These are phyloP conservation scores for Trichoderma cornu-damae DNA, from an alignment of 2,329 filamentous ascomycete species.

Conservation along the genomic window DNA sequence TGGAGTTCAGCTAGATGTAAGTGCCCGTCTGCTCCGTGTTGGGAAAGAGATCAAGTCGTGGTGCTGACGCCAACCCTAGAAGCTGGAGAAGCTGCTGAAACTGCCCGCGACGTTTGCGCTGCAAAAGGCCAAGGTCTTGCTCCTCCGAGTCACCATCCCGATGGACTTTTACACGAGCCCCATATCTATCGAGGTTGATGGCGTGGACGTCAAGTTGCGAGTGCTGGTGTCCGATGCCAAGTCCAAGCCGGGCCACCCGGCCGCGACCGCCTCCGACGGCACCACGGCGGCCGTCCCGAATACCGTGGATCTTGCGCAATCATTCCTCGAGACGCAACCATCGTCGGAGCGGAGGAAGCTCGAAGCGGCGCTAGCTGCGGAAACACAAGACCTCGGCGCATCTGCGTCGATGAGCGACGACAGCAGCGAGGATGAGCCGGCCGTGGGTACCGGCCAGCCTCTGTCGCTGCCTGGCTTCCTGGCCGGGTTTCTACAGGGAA, in stretches of 20 bases:
- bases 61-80: conserved; percentile 45
- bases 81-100: conserved; percentile 68
- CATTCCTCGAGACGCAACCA: conserved; percentile 70
- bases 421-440: conserved; percentile 55
- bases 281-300: conserved; percentile 52
- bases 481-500: conserved; percentile 66
- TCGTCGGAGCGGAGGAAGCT: conserved; percentile 60
- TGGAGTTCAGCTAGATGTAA: conserved; percentile 70
- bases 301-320: conserved; percentile 67
- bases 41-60: background rate
- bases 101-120: conserved; percentile 69
- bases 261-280: conserved; percentile 27
- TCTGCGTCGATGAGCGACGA: conserved; percentile 58
- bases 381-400: conserved; percentile 57
- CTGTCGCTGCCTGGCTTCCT: conserved; percentile 66
- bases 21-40: background rate
- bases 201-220: conserved; percentile 65
- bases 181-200: conserved; percentile 76
- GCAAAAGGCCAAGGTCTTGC: conserved; percentile 66
- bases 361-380: conserved; percentile 61
- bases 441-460: conserved; percentile 64
- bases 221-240: conserved; percentile 37
- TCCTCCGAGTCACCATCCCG: conserved; percentile 76
- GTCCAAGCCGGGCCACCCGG: conserved; percentile 40
- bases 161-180: conserved; percentile 83